Evolutionary conservation across 331 rosid species (phyloP), one percentile per base, ranked within the genome.

Genomic region (Rosa hybrid): DNA sequence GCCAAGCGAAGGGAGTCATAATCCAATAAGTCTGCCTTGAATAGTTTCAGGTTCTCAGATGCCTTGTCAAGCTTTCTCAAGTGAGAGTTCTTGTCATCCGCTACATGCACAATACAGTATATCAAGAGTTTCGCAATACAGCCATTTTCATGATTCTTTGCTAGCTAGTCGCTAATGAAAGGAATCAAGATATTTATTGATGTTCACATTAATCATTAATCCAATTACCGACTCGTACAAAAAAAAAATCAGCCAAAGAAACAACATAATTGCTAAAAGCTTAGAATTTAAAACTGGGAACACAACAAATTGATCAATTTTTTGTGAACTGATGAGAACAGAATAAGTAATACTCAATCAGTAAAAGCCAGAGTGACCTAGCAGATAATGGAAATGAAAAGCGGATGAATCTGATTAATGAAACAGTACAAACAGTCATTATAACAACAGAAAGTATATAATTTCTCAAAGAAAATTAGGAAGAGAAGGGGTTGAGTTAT

Each of bases 1-100:
- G 94, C 97, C 1, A 85, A 68, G 23, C 7, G 46, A 41, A 92
- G 68, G 60, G 94, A 91, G 11, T 88, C 88, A 12, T 88, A 92
- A 72, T 81, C 78, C 74, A 92, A 78, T 65, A 92, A 72, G 81
- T 91, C 97, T 7, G 94, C 95, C 70, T 90, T 86, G 73, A 89
- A 84, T 49, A 90, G 85, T 81, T 62, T 79, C 42, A 94, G 88
- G 53, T 94, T 91, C 72, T 84, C 86, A 30, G 88, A 85, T 81
- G 89, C 95, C 76, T 84, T 77, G 72, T 86, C 87, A 2, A 90
- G 81, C 72, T 82, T 89, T 16, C 50, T 67, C 81, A 92, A 86
- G 78, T 89, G 95, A 60, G 83, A 86, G 60, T 91, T 69, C 87
- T 90, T 92, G 50, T 50, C 78, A 60, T 79, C 83, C 18, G 85